Conservation (phyloP, 768 basidiomycete species). For the Lentinula sp. region DNA sequence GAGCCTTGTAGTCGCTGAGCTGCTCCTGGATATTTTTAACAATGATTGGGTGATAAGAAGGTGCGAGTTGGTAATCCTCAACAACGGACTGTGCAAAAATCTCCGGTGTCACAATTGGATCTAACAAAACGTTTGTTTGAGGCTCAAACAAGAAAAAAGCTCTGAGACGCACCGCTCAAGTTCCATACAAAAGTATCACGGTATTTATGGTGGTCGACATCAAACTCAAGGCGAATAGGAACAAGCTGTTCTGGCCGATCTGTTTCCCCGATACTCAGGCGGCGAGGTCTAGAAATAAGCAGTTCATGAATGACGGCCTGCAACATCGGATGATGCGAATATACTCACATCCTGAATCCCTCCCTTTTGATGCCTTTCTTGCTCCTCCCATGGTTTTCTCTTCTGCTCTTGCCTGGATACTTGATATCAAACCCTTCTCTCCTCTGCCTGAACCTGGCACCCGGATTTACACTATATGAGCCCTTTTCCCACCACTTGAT, state of each 20-base stretch:
- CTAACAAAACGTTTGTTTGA: conserved; percentile 29
- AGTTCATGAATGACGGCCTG: background rate
- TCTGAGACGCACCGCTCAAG: conserved; percentile 66
- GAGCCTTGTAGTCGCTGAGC: conserved; percentile 70
- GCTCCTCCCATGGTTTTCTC: conserved; percentile 21
- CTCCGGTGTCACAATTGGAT: conserved; percentile 86
- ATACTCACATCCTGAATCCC: conserved; percentile 70
- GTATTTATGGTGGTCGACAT: conserved; percentile 90
- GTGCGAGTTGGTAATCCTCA: conserved; percentile 80
- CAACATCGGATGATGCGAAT: conserved; percentile 7
- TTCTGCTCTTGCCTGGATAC: conserved; percentile 28
- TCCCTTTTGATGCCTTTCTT: conserved; percentile 56
- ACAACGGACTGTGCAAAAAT: conserved; percentile 85
- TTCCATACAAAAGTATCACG: conserved; percentile 99
- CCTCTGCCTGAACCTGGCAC: conserved; percentile 34
- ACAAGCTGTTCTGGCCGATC: conserved; percentile 77
- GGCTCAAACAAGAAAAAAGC: background rate
- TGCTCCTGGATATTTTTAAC: conserved; percentile 85
- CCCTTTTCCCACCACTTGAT: conserved; percentile 65
- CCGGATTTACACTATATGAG: conserved; percentile 26
- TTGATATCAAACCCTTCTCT: conserved; percentile 30
- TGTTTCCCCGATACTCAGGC: conserved; percentile 47
- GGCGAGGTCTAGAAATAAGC: conserved; percentile 45
- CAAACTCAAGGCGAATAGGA: conserved; percentile 94
- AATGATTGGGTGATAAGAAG: conserved; percentile 61